These are phyloP conservation scores for Huiozyma sinensis DNA, from an alignment of 805 yeast species.

Conservation along the genomic window DNA sequence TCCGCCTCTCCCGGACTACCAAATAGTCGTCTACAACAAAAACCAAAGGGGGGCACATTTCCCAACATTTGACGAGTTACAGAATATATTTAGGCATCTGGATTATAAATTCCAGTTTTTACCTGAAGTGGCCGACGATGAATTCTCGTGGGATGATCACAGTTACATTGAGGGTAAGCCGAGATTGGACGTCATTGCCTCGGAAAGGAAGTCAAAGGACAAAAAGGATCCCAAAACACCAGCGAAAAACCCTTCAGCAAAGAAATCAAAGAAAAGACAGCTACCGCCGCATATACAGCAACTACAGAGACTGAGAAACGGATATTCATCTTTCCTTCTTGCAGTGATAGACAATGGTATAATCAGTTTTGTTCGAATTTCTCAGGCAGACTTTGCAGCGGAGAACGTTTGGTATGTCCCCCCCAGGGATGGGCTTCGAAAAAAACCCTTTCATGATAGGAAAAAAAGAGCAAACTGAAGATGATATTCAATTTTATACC, in stretches of 20 bases:
- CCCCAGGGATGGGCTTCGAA: not conserved
- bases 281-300: slow-evolving; percentile 25
- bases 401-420: slow-evolving; percentile 28
- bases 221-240: slow-evolving; percentile 1
- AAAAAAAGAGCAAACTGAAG: not conserved
- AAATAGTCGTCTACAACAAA: slow-evolving; percentile 48
- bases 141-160: slow-evolving; percentile 13
- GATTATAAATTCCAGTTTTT: slow-evolving; percentile 27
- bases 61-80: slow-evolving; percentile 38
- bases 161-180: slow-evolving; percentile 11
- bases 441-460: not conserved
- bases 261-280: slow-evolving; percentile 9
- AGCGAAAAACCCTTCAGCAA: slow-evolving; percentile 2
- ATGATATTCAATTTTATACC: not conserved
- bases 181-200: slow-evolving; percentile 6
- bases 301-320: slow-evolving; percentile 36
- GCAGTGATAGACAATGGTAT: slow-evolving; percentile 72
- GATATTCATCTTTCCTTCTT: slow-evolving; percentile 41
- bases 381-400: slow-evolving; percentile 39
- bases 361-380: slow-evolving; percentile 49
- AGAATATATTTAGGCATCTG: slow-evolving; percentile 25
- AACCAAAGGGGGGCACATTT: slow-evolving; percentile 28
- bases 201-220: slow-evolving; percentile 2
- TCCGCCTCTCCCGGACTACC: slow-evolving; percentile 70
- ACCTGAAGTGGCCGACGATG: slow-evolving; percentile 15